Evolutionary conservation across 1,284 basidiomycete genomes (phyloP), one percentile per base, ranked within the genome.

Genomic region (Rhodotorula sp.): DNA sequence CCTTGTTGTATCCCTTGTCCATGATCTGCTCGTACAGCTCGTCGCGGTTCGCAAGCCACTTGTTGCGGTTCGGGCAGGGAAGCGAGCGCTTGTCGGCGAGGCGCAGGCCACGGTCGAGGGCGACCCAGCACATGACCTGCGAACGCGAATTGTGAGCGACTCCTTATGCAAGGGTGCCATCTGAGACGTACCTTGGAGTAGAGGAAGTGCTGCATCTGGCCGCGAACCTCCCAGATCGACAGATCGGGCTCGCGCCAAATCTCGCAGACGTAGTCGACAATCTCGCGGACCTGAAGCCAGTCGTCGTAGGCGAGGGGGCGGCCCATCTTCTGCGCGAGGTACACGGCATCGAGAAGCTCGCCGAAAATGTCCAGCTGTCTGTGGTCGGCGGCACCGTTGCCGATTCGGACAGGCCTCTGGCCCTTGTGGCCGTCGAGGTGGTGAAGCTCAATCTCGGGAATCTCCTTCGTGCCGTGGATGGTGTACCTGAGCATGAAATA

Each of bases 311-410:
- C 61, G 11, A 75, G 76, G 5, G 83, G 83, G 85, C 88, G 82
- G 49, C 78, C 79, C 70, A 81, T 82, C 74, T 94, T 95, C 80
- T 95, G 93, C 9, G 91, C 89, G 29, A 96, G 86, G 79, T 96
- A 96, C 71, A 96, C 90, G 30, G 62, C 55, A 29, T 66, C 64
- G 46, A 66, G 53, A 22, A 66, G 53, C 53, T 66, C 64, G 58
- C 64, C 93, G 74, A 94, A 94, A 59, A 95, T 94, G 79, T 95
- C 93, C 72, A 95, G 81, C 77, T 95, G 92, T 5, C 94, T 79
- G 79, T 95, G 92, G 78, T 93, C 89, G 3, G 90, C 91, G 10
- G 74, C 72, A 13, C 74, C 72, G 59, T 78, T 78, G 6, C 76
- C 77, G 54, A 78, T 74, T 19, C 76, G 68, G 15, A 78, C 83